Evolutionary conservation across 139 green algal genomes (phyloP).

Genomic region (Pseudopediastrum boryanum): DNA sequence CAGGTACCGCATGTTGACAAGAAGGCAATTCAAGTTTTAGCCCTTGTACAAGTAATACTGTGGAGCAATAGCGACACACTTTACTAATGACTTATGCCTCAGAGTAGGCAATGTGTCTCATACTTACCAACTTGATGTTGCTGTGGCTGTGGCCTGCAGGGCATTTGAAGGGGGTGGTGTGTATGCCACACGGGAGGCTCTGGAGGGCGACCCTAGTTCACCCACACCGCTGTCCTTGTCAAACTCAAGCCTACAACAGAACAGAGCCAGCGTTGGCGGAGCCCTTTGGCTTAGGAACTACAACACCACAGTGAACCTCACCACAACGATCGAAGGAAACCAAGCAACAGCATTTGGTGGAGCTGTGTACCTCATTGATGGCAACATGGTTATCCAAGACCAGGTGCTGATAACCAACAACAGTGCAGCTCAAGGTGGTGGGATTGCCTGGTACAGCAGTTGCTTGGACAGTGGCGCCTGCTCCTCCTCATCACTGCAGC

Average conservation of each 20-base stretch:
- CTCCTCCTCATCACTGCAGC: background rate
- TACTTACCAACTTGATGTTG: background rate
- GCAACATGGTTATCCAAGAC: background rate
- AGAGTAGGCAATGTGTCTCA: too few species aligned
- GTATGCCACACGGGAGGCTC: background rate
- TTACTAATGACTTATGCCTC: too few species aligned
- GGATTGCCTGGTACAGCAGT: background rate
- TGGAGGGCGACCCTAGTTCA: background rate
- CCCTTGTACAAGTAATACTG: too few species aligned
- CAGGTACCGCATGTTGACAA: background rate
- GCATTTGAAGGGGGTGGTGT: background rate
- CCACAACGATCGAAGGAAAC: background rate
- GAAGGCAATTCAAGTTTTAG: too few species aligned
- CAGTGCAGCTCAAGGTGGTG: background rate
- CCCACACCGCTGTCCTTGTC: too few species aligned
- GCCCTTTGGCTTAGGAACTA: background rate
- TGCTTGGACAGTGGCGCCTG: background rate
- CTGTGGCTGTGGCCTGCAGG: background rate
- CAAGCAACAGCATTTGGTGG: background rate
- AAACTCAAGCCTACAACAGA: slow-evolving; percentile 1
- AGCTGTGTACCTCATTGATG: background rate
- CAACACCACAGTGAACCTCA: background rate
- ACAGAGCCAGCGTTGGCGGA: background rate
- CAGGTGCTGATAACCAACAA: background rate
- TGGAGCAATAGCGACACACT: too few species aligned